Evolutionary conservation across 2,329 filamentous ascomycete genomes (phyloP).

Genomic region (Didymella exigua): DNA sequence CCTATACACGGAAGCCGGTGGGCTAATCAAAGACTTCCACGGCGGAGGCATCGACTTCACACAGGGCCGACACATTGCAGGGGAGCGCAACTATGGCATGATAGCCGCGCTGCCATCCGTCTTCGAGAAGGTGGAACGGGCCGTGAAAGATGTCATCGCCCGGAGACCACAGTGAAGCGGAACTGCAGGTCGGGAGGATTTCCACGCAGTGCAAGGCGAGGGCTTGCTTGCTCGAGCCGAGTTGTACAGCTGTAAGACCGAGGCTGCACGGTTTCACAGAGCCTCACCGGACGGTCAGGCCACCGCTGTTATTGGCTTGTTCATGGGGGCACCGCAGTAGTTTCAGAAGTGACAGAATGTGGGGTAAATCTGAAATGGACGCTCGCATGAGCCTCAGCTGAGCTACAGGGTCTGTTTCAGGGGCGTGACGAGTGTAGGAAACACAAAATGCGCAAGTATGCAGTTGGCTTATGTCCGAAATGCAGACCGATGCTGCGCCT

Average conservation of each 20-base stretch:
- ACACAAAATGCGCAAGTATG: constrained; percentile 14
- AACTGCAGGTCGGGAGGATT: constrained; percentile 13
- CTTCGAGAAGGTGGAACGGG: constrained; percentile 35
- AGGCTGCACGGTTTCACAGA: constrained; percentile 15
- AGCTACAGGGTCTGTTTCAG: constrained; percentile 16
- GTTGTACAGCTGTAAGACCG: constrained; percentile 3
- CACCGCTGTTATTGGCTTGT: constrained; percentile 8
- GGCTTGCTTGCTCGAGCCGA: constrained; percentile 15
- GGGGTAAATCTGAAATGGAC: constrained; percentile 26
- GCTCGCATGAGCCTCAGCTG: constrained; percentile 29
- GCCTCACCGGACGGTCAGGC: constrained; percentile 30
- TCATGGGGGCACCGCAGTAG: background rate
- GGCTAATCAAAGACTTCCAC: constrained; percentile 57
- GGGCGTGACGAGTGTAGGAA: background rate
- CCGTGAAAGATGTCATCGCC: constrained; percentile 34
- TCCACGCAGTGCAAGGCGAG: constrained; percentile 25
- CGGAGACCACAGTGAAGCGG: constrained; percentile 21
- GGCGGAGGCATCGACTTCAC: constrained; percentile 57
- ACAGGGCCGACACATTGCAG: constrained; percentile 41
- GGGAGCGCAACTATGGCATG: constrained; percentile 45
- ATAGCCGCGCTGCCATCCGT: constrained; percentile 36
- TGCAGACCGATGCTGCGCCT: constrained; percentile 27
- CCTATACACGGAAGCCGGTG: constrained; percentile 58
- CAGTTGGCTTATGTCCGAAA: constrained; percentile 7
- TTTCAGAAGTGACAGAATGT: constrained; percentile 25